Evolutionary conservation across 2,329 filamentous ascomycete species (phyloP).

Genomic region (Aspergillus latus): DNA sequence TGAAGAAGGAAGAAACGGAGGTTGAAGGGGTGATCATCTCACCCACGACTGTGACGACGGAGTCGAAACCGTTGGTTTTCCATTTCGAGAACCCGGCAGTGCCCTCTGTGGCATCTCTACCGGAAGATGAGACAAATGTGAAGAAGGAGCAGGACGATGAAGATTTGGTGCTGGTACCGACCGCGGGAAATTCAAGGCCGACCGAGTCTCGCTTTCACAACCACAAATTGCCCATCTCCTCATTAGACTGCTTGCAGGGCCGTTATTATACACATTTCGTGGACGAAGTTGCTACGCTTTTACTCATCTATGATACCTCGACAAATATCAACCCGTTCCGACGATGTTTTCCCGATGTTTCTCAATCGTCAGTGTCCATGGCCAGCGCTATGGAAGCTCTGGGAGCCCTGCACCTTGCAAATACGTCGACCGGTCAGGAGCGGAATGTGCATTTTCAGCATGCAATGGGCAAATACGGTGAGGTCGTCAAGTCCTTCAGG

Average conservation of each 20-base stretch:
- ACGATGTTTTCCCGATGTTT: conserved; percentile 34
- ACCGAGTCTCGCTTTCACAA: conserved; percentile 19
- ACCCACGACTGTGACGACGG: conserved; percentile 23
- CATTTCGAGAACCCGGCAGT: conserved; percentile 30
- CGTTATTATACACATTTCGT: conserved; percentile 41
- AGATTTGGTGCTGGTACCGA: background rate
- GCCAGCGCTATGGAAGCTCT: conserved; percentile 42
- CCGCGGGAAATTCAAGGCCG: background rate
- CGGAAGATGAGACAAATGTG: conserved; percentile 3
- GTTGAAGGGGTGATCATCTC: conserved; percentile 29
- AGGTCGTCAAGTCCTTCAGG: conserved; percentile 37
- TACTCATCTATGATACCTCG: conserved; percentile 39
- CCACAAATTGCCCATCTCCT: conserved; percentile 16
- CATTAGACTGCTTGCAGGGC: conserved; percentile 27
- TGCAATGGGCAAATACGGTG: conserved; percentile 41
- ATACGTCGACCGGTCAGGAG: conserved; percentile 34
- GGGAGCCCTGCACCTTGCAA: conserved; percentile 44
- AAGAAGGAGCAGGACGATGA: conserved; percentile 10
- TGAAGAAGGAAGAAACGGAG: conserved; percentile 17
- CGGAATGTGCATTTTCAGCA: conserved; percentile 38
- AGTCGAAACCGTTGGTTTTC: conserved; percentile 22
- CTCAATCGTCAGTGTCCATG: conserved; percentile 36
- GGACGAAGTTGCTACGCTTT: conserved; percentile 34
- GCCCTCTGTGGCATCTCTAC: conserved; percentile 18
- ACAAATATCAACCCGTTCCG: conserved; percentile 41